Conservation (phyloP, 345 rosid species). For the Eutrema heterophyllum region DNA sequence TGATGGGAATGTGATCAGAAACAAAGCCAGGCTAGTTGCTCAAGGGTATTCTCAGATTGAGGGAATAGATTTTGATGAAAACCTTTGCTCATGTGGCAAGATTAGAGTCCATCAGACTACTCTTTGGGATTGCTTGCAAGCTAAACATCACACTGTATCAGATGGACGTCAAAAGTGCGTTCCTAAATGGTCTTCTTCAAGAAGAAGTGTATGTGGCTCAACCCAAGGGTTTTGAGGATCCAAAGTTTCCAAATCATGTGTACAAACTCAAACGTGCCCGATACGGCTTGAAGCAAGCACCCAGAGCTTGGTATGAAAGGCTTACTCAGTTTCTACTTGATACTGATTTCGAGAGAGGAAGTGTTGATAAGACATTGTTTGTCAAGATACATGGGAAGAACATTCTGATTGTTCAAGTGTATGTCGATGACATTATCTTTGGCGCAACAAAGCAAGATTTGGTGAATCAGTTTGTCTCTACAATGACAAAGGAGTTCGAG, state of each 20-base stretch:
- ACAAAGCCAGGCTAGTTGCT: background rate
- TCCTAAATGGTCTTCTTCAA: too few relatives aligned
- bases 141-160: background rate
- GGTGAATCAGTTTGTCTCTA: background rate
- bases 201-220: background rate
- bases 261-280: too few relatives aligned
- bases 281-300: background rate
- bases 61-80: background rate
- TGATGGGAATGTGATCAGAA: background rate
- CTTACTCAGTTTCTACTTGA: background rate
- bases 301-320: background rate
- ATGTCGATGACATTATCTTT: background rate
- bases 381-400: background rate
- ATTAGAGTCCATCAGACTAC: background rate
- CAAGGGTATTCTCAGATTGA: background rate
- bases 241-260: background rate
- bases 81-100: background rate
- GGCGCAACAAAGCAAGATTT: background rate
- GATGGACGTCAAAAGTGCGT: too few relatives aligned
- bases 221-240: background rate
- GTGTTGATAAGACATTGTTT: background rate
- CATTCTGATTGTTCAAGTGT: background rate
- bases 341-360: background rate
- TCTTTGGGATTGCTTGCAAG: background rate
- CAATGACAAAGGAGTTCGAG: background rate